Evolutionary conservation across 768 basidiomycete species (phyloP).

Genomic region (Mycena albidolilacea): DNA sequence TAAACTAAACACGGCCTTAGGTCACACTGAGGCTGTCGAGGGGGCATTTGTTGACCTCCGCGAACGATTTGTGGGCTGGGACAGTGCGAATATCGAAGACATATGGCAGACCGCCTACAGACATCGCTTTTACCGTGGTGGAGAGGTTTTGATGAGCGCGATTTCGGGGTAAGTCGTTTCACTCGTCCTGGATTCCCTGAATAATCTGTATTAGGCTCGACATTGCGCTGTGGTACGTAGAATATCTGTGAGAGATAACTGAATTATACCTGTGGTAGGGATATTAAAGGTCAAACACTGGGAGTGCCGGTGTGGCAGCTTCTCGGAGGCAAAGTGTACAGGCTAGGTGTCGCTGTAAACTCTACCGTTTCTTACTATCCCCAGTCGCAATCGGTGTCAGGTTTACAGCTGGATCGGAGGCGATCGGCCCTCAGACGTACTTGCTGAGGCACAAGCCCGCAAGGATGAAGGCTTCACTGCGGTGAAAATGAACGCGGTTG

Average conservation of each 20-base stretch:
- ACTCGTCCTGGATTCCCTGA: conserved; percentile 47
- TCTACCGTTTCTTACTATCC: neutral
- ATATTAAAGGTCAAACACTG: conserved; percentile 85
- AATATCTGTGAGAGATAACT: too few species aligned
- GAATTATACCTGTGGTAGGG: conserved; percentile 48
- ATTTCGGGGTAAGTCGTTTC: conserved; percentile 17
- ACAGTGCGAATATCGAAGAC: conserved; percentile 78
- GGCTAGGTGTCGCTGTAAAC: neutral
- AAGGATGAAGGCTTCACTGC: conserved; percentile 77
- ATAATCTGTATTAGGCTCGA: conserved; percentile 68
- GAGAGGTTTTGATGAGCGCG: conserved; percentile 70
- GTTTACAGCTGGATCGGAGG: conserved; percentile 77
- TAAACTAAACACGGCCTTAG: conserved; percentile 32
- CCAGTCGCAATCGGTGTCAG: conserved; percentile 63
- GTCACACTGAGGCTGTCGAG: conserved; percentile 82
- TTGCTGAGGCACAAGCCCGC: conserved; percentile 64
- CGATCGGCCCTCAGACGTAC: conserved; percentile 66
- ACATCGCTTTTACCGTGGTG: conserved; percentile 81
- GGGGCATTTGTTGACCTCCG: conserved; percentile 74
- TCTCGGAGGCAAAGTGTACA: conserved; percentile 73
- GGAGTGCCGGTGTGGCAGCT: conserved; percentile 77
- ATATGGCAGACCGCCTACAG: conserved; percentile 80
- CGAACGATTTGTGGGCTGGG: conserved; percentile 71
- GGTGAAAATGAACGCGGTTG: conserved; percentile 81
- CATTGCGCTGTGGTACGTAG: conserved; percentile 68